phyloP scores from a whole-genome alignment of 208 protist species.

The Leishmania tarentolae region DNA sequence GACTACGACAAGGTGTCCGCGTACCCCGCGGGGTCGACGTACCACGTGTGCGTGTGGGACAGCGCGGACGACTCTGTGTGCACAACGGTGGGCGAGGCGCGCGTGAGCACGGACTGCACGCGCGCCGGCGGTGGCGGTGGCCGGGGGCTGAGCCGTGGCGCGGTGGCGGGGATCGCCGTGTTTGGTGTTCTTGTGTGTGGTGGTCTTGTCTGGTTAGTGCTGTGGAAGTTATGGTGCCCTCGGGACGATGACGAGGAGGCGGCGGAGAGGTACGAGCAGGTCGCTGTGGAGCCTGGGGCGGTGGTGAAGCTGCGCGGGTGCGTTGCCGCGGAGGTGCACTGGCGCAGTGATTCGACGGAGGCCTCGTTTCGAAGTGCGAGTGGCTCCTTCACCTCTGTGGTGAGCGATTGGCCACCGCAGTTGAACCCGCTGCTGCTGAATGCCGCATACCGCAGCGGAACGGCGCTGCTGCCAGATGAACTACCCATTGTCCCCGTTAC shows the following conservation, averaged over 20 bases:
- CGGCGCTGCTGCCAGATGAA: not conserved
- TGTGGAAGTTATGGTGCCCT: not conserved
- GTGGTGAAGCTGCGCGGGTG: not conserved
- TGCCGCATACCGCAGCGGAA: not conserved
- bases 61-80: conserved; percentile 45
- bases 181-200: not conserved
- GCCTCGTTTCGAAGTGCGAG: not conserved
- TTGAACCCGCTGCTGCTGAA: not conserved
- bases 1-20: conserved; percentile 16
- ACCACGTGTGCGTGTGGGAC: conserved; percentile 61
- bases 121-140: conserved; percentile 1
- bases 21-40: conserved; percentile 32
- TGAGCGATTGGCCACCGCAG: not conserved
- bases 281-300: not conserved
- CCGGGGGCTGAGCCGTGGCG: conserved; percentile 27
- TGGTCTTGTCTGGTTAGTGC: not conserved
- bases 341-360: not conserved
- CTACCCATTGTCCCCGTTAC: conserved; percentile 13
- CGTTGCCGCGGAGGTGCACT: not conserved
- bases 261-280: not conserved
- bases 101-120: conserved; percentile 37
- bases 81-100: conserved; percentile 38
- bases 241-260: not conserved
- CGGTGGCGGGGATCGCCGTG: conserved; percentile 33
- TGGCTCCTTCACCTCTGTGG: not conserved